Conservation (phyloP, 768 basidiomycete genomes). For the Russula foetens region DNA sequence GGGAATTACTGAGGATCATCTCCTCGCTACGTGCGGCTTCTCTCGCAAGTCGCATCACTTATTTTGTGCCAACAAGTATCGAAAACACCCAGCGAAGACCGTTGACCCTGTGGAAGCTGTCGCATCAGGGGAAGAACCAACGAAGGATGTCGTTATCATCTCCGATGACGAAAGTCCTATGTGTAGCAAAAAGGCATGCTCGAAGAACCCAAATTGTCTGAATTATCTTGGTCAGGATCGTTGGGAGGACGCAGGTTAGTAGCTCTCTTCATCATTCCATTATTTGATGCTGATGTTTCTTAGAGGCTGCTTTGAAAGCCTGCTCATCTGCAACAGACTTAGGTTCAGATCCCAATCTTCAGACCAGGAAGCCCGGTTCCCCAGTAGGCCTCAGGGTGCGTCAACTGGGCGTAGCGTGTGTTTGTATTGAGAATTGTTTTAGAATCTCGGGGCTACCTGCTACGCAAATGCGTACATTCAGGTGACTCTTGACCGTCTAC, state of each 20-base stretch:
- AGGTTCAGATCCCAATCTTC: conserved; percentile 12
- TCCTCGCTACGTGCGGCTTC: conserved; percentile 60
- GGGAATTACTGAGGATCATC: conserved; percentile 61
- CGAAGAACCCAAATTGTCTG: conserved; percentile 73
- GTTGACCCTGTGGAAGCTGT: conserved; percentile 17
- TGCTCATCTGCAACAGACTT: conserved; percentile 9
- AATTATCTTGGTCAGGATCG: conserved; percentile 80
- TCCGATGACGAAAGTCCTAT: conserved; percentile 53
- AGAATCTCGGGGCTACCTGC: conserved; percentile 97
- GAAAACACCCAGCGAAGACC: conserved; percentile 20
- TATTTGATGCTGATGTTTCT: background rate
- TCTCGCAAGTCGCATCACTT: conserved; percentile 40
- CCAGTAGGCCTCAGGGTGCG: conserved; percentile 76
- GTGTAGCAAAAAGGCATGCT: conserved; percentile 62
- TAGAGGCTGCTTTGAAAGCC: conserved; percentile 25
- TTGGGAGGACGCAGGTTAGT: conserved; percentile 68
- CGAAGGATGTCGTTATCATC: conserved; percentile 59
- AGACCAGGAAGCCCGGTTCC: conserved; percentile 7
- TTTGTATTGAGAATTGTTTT: conserved; percentile 4
- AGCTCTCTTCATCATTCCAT: conserved; percentile 13
- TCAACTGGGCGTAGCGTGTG: conserved; percentile 2
- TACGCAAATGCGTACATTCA: conserved; percentile 95
- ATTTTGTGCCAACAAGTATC: conserved; percentile 54
- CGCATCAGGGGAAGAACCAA: conserved; percentile 35
- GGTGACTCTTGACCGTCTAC: conserved; percentile 31